A percentile compares a stretch with the other conserved stretches of the same genome.
These are phyloP conservation scores for Colletotrichum higginsianum DNA, from an alignment of 2,329 filamentous ascomycete species.

Conservation along the genomic window DNA sequence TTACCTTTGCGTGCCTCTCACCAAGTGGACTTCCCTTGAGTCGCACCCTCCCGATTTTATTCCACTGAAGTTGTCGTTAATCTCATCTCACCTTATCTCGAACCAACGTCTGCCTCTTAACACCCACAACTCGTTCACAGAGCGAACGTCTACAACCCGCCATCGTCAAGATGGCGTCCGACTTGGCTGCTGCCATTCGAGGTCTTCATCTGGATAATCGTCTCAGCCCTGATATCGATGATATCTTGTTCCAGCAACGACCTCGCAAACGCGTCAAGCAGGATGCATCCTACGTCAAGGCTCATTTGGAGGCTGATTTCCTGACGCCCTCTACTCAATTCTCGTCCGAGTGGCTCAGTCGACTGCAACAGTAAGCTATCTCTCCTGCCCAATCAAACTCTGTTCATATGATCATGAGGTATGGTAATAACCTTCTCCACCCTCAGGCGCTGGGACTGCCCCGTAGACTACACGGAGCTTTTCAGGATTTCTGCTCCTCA, in stretches of 20 bases:
- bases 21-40: neutral
- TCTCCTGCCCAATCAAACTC: neutral
- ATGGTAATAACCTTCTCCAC: conserved; percentile 1
- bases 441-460: conserved; percentile 79
- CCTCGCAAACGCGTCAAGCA: conserved; percentile 62
- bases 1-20: neutral
- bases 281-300: conserved; percentile 75
- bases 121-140: neutral
- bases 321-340: conserved; percentile 85
- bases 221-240: conserved; percentile 62
- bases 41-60: neutral
- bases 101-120: neutral
- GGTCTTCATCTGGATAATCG: conserved; percentile 36
- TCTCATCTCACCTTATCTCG: neutral
- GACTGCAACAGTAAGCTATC: conserved; percentile 78
- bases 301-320: conserved; percentile 81
- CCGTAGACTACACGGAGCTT: conserved; percentile 84
- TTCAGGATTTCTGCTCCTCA: conserved; percentile 92
- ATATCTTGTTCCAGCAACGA: conserved; percentile 66
- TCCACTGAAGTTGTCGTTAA: neutral
- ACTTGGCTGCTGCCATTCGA: conserved; percentile 39
- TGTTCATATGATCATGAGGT: neutral
- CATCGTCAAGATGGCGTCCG: conserved; percentile 33
- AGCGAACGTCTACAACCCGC: neutral
- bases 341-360: conserved; percentile 88